These are phyloP conservation scores for Colletotrichum eleusines DNA, from an alignment of 2,329 filamentous ascomycete species.

Conservation along the genomic window DNA sequence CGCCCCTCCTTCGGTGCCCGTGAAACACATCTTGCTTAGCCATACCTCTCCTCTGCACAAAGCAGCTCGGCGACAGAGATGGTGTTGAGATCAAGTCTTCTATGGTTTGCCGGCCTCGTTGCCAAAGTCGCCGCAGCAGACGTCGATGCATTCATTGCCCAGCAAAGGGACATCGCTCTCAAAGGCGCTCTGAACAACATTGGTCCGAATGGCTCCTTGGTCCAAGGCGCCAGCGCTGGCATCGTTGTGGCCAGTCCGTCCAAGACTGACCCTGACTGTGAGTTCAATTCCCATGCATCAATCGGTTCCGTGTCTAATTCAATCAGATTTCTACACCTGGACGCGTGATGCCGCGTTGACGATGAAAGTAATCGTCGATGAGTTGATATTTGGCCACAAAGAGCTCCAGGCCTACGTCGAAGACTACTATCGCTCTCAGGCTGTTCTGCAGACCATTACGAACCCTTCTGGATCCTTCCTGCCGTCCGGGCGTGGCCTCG, in stretches of 20 bases:
- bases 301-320: conserved; percentile 43
- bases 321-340: conserved; percentile 68
- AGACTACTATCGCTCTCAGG: conserved; percentile 66
- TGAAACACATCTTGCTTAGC: no score
- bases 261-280: conserved; percentile 65
- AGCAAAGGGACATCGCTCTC: conserved; percentile 61
- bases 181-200: conserved; percentile 68
- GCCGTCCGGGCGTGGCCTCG: conserved; percentile 60
- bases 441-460: conserved; percentile 62
- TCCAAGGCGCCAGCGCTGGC: conserved; percentile 60
- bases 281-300: conserved; percentile 41
- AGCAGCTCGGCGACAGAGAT: conserved; percentile 5
- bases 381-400: conserved; percentile 61
- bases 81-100: conserved; percentile 9
- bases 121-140: conserved; percentile 23
- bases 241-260: conserved; percentile 68
- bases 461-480: conserved; percentile 65
- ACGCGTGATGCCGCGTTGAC: conserved; percentile 66
- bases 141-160: conserved; percentile 53
- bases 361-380: conserved; percentile 64
- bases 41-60: neutral
- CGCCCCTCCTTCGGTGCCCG: neutral
- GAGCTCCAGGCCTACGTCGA: conserved; percentile 60
- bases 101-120: conserved; percentile 19
- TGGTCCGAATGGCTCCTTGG: conserved; percentile 62